Percentiles rank a stretch among this genome's conserved stretches.
phyloP scores from a whole-genome alignment of 2,329 filamentous ascomycete genomes.

The Ustilaginoidea virens region DNA sequence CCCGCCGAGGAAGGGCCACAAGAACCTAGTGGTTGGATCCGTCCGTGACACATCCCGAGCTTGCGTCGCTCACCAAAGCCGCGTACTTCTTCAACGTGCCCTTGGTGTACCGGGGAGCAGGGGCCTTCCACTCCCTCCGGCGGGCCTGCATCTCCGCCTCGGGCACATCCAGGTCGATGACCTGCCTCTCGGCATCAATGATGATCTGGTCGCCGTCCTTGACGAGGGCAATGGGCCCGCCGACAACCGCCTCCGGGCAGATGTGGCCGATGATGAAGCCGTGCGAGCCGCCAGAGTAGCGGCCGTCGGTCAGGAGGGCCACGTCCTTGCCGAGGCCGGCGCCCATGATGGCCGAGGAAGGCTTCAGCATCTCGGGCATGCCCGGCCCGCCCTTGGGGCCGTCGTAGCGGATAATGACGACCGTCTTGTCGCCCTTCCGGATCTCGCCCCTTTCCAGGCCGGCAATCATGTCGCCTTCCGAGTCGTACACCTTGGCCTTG shows the following conservation, averaged over 20 bases:
- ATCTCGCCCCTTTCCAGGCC: conserved; percentile 66
- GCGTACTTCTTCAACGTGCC: conserved; percentile 62
- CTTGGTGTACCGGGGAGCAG: conserved; percentile 39
- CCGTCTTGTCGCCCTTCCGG: conserved; percentile 74
- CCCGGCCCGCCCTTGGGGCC: conserved; percentile 86
- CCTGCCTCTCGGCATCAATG: conserved; percentile 65
- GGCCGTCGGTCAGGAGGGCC: conserved; percentile 57
- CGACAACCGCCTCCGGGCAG: conserved; percentile 73
- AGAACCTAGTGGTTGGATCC: conserved; percentile 11
- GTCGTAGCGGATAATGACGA: conserved; percentile 84
- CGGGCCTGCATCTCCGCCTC: conserved; percentile 47
- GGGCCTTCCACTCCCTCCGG: conserved; percentile 45
- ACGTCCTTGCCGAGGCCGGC: conserved; percentile 66
- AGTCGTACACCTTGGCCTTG: conserved; percentile 69
- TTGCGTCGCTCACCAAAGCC: conserved; percentile 39
- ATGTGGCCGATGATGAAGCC: conserved; percentile 82
- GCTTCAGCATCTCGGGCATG: conserved; percentile 92
- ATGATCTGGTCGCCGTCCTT: conserved; percentile 64
- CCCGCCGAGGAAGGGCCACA: neutral
- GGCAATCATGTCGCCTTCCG: conserved; percentile 65
- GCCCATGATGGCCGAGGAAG: conserved; percentile 85
- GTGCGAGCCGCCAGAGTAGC: conserved; percentile 70
- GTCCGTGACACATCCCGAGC: conserved; percentile 43
- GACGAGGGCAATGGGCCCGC: conserved; percentile 74
- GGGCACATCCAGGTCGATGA: conserved; percentile 51